Base-by-base conservation (phyloP, 2,329 filamentous ascomycete genomes). In the Trichophyton simii region DNA sequence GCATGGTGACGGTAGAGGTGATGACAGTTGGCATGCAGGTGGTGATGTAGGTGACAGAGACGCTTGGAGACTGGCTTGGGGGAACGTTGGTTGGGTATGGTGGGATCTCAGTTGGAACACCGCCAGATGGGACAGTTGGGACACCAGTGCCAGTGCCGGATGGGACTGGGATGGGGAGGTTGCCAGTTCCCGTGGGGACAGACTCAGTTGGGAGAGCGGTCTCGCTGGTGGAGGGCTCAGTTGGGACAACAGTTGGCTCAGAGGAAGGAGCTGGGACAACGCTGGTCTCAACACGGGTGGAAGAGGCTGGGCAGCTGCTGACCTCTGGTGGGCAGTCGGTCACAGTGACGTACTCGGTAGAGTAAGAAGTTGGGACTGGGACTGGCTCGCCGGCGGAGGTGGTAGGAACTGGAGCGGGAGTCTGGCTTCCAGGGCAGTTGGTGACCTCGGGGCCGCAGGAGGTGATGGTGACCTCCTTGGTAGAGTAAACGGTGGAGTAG, bases 391-490 rank as follows among this genome's bases (percentile, higher is more conserved):
- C 42, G 31, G 60, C 62, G 20, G 64, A 20, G 34, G 59, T 58
- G 58, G 62, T 67, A 59, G 66, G 66, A 42, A 58, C 57, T 34
- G 55, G 31, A 1, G 54, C 60, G 8, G 60, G 48, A 57, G 63
- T 63, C 62, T 67, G 57, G 58, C 62, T 61, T 63, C 68, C 72
- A 54, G 74, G 73, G 73, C 85, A 87, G 82, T 87, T 70, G 72
- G 82, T 80, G 70, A 86, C 82, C 64, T 78, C 78, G 58, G 82
- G 76, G 62, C 74, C 79, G 79, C 83, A 85, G 60, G 80, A 83
- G 73, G 81, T 85, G 79, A 86, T 76, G 75, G 83, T 86, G 67
- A 82, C 76, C 71, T 80, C 77, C 71, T 83, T 78, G 66, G 81
- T 83, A 70, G 76, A 74, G 79, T 81, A 83, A 75, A 84, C 75